Percentiles rank a stretch among this genome's conserved stretches.
Conservation (phyloP, 768 basidiomycete species). For the Sarcomyxa edulis region DNA sequence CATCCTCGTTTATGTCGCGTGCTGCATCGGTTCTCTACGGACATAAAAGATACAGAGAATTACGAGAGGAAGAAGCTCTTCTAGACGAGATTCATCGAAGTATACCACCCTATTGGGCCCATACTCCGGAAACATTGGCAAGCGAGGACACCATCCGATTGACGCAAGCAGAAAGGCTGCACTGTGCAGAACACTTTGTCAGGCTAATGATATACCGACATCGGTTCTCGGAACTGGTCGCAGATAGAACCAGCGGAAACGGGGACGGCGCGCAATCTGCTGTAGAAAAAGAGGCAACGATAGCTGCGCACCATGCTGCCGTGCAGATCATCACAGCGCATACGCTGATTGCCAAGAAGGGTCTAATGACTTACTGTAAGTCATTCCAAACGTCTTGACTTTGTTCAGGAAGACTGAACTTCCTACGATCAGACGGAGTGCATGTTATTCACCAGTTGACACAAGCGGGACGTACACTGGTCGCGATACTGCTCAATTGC, state of each 20-base stretch:
- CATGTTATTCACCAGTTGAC: slow-evolving; percentile 95
- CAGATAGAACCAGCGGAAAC: slow-evolving; percentile 54
- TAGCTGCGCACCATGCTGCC: slow-evolving; percentile 70
- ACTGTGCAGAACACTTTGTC: slow-evolving; percentile 85
- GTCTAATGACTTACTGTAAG: slow-evolving; percentile 93
- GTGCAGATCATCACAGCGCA: slow-evolving; percentile 79
- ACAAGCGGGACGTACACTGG: slow-evolving; percentile 86
- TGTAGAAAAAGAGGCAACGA: slow-evolving; percentile 74
- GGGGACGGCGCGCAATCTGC: slow-evolving; percentile 56
- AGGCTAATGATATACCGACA: slow-evolving; percentile 87
- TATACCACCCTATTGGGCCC: slow-evolving; percentile 75
- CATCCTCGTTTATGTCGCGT: slow-evolving; percentile 72
- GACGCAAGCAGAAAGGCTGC: slow-evolving; percentile 82
- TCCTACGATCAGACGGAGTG: slow-evolving; percentile 64
- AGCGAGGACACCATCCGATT: slow-evolving; percentile 85
- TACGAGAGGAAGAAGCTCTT: slow-evolving; percentile 75
- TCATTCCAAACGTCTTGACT: slow-evolving; percentile 14
- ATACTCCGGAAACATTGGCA: slow-evolving; percentile 73
- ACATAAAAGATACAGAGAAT: slow-evolving; percentile 52
- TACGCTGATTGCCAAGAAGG: slow-evolving; percentile 79
- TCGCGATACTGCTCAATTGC: slow-evolving; percentile 85
- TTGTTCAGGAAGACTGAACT: slow-evolving; percentile 6
- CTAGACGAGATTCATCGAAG: slow-evolving; percentile 74
- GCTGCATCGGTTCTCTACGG: slow-evolving; percentile 68
- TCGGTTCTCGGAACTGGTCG: slow-evolving; percentile 73